These are phyloP conservation scores for Arthroderma uncinatum DNA, from an alignment of 2,329 filamentous ascomycete genomes.

Conservation along the genomic window DNA sequence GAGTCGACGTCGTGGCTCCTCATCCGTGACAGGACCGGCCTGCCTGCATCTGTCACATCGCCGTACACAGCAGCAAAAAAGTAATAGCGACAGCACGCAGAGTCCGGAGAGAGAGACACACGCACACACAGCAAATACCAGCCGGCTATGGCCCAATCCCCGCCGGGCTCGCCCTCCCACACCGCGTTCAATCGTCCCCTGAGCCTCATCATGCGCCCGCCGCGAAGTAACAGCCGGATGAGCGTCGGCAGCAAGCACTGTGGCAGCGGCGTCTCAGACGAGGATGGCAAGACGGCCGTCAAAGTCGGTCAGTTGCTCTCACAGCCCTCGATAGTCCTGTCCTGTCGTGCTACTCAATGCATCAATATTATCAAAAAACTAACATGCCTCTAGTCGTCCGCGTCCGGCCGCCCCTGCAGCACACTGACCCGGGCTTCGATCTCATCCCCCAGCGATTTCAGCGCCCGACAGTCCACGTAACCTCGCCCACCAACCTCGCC, in stretches of 20 bases:
- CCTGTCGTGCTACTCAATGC: not conserved
- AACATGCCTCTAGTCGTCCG: slow-evolving; percentile 58
- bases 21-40: not conserved
- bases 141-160: slow-evolving; percentile 52
- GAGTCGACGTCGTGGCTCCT: slow-evolving; percentile 2
- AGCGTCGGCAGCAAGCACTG: slow-evolving; percentile 60
- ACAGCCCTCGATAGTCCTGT: not conserved
- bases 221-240: slow-evolving; percentile 72
- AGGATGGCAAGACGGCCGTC: slow-evolving; percentile 81
- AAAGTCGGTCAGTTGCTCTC: slow-evolving; percentile 72
- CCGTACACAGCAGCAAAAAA: slow-evolving; percentile 13
- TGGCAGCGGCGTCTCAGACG: slow-evolving; percentile 75
- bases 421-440: slow-evolving; percentile 82
- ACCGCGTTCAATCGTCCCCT: slow-evolving; percentile 52
- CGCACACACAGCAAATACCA: not conserved
- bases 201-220: slow-evolving; percentile 67
- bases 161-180: slow-evolving; percentile 54
- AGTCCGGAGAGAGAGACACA: not conserved
- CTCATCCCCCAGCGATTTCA: slow-evolving; percentile 94
- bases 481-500: slow-evolving; percentile 68
- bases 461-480: slow-evolving; percentile 80
- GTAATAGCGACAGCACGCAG: not conserved
- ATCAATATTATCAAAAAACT: too few relatives aligned
- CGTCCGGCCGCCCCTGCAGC: slow-evolving; percentile 72
- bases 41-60: not conserved